Percentiles rank a stretch among this genome's conserved stretches.
Evolutionary conservation across 1,284 basidiomycete species (phyloP).

Genomic region (Sporisorium graminicola): DNA sequence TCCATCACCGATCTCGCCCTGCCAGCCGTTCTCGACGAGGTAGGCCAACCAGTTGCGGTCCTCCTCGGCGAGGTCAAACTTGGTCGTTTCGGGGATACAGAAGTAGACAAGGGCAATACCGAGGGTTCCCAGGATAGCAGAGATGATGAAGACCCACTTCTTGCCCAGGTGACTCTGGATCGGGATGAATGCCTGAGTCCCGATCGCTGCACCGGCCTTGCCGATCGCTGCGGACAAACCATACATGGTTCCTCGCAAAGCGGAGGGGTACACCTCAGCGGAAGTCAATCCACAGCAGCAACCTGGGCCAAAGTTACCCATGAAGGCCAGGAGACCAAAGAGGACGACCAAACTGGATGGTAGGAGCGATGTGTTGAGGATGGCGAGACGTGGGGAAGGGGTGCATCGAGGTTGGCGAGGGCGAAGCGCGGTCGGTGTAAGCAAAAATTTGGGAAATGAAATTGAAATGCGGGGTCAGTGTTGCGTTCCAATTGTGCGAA

Average conservation of each 20-base stretch:
- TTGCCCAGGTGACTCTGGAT: conserved; percentile 75
- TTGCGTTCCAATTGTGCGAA: too few relatives aligned
- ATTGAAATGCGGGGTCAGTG: neutral
- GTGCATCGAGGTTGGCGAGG: too few relatives aligned
- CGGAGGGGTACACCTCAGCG: conserved; percentile 69
- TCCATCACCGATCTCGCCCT: conserved; percentile 76
- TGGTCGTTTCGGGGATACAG: conserved; percentile 76
- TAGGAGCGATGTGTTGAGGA: neutral
- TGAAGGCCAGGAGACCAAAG: conserved; percentile 40
- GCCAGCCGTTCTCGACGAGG: conserved; percentile 77
- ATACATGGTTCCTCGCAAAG: conserved; percentile 51
- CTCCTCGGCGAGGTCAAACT: conserved; percentile 78
- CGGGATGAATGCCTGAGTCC: conserved; percentile 81
- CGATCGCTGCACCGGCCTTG: conserved; percentile 81
- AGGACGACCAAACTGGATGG: conserved; percentile 72
- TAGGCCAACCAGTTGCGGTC: conserved; percentile 77
- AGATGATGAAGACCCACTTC: conserved; percentile 53
- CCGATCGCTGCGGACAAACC: conserved; percentile 78
- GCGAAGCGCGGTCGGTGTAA: too few relatives aligned
- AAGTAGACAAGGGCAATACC: conserved; percentile 69
- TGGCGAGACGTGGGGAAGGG: too few relatives aligned
- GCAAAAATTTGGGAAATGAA: too few relatives aligned
- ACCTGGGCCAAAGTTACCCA: conserved; percentile 80
- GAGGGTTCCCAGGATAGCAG: conserved; percentile 61
- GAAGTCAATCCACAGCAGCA: conserved; percentile 78